Evolutionary conservation across 2,329 filamentous ascomycete genomes (phyloP).

Genomic region (Pleomassaria siparia): DNA sequence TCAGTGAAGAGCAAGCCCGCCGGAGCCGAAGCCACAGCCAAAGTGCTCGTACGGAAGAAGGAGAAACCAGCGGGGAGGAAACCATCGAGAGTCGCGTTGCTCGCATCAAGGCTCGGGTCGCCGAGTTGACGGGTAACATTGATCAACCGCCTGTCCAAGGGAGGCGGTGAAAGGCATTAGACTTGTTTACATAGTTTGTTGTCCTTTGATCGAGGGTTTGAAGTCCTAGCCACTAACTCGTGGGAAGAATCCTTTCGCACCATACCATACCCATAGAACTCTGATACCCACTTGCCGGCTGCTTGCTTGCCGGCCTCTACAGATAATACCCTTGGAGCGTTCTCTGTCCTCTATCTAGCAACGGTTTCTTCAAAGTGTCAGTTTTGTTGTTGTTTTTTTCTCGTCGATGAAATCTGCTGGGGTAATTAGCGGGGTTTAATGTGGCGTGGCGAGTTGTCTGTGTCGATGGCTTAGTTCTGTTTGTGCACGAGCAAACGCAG

Average conservation of each 20-base stretch:
- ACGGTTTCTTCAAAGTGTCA: neutral
- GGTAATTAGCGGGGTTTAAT: neutral
- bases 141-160: slow-evolving; percentile 21
- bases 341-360: slow-evolving; percentile 1
- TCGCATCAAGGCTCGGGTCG: slow-evolving; percentile 95
- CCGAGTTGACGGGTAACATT: slow-evolving; percentile 74
- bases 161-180: slow-evolving; percentile 10
- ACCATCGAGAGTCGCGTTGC: slow-evolving; percentile 96
- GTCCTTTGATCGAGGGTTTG: neutral
- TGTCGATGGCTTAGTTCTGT: neutral
- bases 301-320: slow-evolving; percentile 17
- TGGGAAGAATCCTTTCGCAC: neutral
- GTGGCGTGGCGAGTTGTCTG: neutral
- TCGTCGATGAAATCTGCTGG: neutral
- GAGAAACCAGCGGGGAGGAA: slow-evolving; percentile 94
- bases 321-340: slow-evolving; percentile 26
- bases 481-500: neutral
- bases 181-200: slow-evolving; percentile 4
- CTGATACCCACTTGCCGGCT: slow-evolving; percentile 33
- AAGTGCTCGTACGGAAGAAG: slow-evolving; percentile 69
- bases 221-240: neutral
- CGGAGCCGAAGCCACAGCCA: slow-evolving; percentile 51
- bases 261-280: slow-evolving; percentile 8
- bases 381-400: neutral
- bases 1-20: slow-evolving; percentile 65